A percentile compares a stretch with the other conserved stretches of the same genome.
Conservation (phyloP, 306 rosid genomes). For the Fagus crenata region DNA sequence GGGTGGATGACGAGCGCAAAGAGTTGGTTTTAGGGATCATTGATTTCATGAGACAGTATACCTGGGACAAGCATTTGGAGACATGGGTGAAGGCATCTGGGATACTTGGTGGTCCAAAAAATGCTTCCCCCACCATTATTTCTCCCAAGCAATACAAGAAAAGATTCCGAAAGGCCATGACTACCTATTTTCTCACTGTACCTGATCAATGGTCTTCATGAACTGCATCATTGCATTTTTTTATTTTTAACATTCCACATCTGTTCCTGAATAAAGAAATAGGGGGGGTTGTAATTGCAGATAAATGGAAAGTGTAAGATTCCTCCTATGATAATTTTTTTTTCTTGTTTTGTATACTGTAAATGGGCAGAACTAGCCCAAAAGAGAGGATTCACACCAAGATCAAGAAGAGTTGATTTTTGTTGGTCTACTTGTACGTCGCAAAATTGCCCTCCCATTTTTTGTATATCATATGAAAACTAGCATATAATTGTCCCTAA, state of each 20-base stretch:
- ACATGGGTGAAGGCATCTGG: slow-evolving; percentile 97
- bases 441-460: not conserved
- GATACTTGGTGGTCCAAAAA: slow-evolving; percentile 85
- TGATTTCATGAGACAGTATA: slow-evolving; percentile 97
- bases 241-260: slow-evolving; percentile 19
- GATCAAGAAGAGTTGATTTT: slow-evolving; percentile 17
- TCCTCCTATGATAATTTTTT: slow-evolving; percentile 24
- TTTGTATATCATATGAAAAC: not conserved
- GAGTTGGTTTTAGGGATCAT: slow-evolving; percentile 93
- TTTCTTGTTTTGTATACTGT: slow-evolving; percentile 13
- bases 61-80: slow-evolving; percentile 99
- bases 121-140: slow-evolving; percentile 85
- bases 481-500: not conserved
- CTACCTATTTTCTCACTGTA: slow-evolving; percentile 84
- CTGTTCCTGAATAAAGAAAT: slow-evolving; percentile 32
- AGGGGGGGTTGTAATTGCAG: slow-evolving; percentile 35
- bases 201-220: slow-evolving; percentile 83
- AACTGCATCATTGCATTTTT: slow-evolving; percentile 36
- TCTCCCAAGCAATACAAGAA: slow-evolving; percentile 95
- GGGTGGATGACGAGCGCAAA: slow-evolving; percentile 85
- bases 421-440: slow-evolving; percentile 6
- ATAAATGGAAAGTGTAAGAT: slow-evolving; percentile 36
- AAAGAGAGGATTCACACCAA: slow-evolving; percentile 3
- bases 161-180: slow-evolving; percentile 97
- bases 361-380: slow-evolving; percentile 22